Evolutionary conservation across 2,329 filamentous ascomycete species (phyloP).

Genomic region (Pseudocercospora fijiensis): DNA sequence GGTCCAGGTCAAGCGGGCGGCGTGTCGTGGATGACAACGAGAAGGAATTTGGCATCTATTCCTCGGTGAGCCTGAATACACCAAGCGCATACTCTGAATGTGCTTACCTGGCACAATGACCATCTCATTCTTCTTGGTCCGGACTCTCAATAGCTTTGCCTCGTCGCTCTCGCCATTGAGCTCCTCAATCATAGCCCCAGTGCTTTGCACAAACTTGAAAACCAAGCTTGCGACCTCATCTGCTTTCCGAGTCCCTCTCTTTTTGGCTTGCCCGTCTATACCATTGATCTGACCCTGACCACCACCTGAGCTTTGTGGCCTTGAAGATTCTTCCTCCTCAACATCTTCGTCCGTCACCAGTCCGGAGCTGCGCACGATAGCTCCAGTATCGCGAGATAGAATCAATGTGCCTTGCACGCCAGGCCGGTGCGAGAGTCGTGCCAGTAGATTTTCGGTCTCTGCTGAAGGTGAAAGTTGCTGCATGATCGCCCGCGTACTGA

Average conservation of each 20-base stretch:
- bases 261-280: conserved; percentile 34
- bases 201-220: conserved; percentile 70
- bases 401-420: conserved; percentile 77
- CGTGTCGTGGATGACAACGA: conserved; percentile 80
- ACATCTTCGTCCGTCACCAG: conserved; percentile 61
- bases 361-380: conserved; percentile 73
- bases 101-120: conserved; percentile 68
- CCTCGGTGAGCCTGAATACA: not conserved
- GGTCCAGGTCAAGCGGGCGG: conserved; percentile 50
- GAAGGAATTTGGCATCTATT: conserved; percentile 68
- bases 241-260: conserved; percentile 48
- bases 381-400: conserved; percentile 68
- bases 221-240: conserved; percentile 75
- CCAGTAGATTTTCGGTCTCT: conserved; percentile 64
- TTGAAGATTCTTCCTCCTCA: conserved; percentile 41
- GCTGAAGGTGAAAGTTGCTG: conserved; percentile 43
- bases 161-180: conserved; percentile 77
- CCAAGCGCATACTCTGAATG: not conserved
- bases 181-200: conserved; percentile 68
- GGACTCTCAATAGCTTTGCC: conserved; percentile 69
- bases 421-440: conserved; percentile 71
- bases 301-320: conserved; percentile 32
- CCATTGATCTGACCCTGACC: conserved; percentile 19
- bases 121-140: conserved; percentile 82
- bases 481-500: conserved; percentile 24